Conservation (phyloP, 2,329 filamentous ascomycete genomes). For the Cladosporium phlei region DNA sequence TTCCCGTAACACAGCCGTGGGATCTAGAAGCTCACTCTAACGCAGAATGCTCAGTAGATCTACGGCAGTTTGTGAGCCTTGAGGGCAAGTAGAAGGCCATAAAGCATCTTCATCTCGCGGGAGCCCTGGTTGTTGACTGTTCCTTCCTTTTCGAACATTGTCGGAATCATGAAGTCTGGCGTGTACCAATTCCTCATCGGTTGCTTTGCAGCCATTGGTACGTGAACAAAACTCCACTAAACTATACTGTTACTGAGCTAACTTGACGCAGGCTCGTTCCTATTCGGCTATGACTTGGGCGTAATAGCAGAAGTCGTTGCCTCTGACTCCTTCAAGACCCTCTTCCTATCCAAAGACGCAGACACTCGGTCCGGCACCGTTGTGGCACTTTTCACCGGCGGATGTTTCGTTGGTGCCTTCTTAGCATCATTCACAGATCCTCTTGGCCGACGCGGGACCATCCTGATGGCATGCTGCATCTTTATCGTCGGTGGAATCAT, state of each 20-base stretch:
- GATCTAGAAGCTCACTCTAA: too few relatives aligned
- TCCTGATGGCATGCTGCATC: slow-evolving; percentile 57
- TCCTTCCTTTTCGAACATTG: too few relatives aligned
- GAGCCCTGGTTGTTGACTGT: too few relatives aligned
- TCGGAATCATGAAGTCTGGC: slow-evolving; percentile 19
- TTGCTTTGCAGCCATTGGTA: slow-evolving; percentile 45
- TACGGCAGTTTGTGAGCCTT: too few relatives aligned
- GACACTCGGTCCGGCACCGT: slow-evolving; percentile 21
- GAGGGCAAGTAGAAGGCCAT: too few relatives aligned
- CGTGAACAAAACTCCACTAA: not conserved
- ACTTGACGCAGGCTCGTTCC: slow-evolving; percentile 12
- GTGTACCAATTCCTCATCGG: slow-evolving; percentile 31
- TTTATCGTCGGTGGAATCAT: slow-evolving; percentile 24
- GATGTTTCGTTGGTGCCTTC: slow-evolving; percentile 23
- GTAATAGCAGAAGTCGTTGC: slow-evolving; percentile 25
- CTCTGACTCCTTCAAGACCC: slow-evolving; percentile 19
- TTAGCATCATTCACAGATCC: slow-evolving; percentile 62
- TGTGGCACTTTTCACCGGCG: slow-evolving; percentile 22
- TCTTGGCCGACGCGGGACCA: slow-evolving; percentile 65
- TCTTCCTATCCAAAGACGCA: slow-evolving; percentile 18
- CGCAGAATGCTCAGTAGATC: too few relatives aligned
- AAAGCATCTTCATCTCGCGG: too few relatives aligned
- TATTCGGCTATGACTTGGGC: slow-evolving; percentile 45
- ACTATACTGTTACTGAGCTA: not conserved
- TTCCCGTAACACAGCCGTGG: too few relatives aligned